Conservation (phyloP, 2,329 filamentous ascomycete species). For the Diplodia mutila region DNA sequence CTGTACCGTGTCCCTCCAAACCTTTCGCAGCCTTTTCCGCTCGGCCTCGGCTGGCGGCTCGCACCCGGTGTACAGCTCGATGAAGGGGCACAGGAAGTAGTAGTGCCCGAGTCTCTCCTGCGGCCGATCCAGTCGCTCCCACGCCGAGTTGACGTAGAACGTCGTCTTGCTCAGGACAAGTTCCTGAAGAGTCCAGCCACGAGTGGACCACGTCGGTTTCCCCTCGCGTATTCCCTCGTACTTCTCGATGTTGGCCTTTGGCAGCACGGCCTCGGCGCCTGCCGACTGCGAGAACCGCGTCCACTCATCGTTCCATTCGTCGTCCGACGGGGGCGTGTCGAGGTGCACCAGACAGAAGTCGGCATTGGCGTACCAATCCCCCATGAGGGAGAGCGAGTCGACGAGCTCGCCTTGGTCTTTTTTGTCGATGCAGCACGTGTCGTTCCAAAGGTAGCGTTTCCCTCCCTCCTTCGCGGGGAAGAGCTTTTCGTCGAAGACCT, state of each 20-base stretch:
- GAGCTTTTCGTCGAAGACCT: not conserved
- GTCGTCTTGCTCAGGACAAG: not conserved
- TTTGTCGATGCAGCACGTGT: not conserved
- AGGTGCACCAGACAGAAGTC: slow-evolving; percentile 4
- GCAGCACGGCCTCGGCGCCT: not conserved
- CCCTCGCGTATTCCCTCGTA: not conserved
- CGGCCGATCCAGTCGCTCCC: not conserved
- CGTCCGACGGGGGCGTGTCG: not conserved
- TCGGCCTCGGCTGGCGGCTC: not conserved
- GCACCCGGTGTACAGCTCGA: not conserved
- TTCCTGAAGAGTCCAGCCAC: slow-evolving; percentile 1
- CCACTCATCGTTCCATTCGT: not conserved
- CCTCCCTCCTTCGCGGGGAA: not conserved
- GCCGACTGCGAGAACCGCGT: not conserved
- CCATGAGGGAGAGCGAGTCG: not conserved
- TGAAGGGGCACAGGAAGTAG: not conserved
- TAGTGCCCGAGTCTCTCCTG: not conserved
- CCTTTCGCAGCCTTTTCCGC: not conserved
- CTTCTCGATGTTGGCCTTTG: not conserved
- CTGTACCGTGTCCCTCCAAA: not conserved
- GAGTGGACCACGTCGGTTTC: not conserved
- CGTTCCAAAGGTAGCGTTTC: not conserved
- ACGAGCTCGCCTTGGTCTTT: not conserved
- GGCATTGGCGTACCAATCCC: not conserved
- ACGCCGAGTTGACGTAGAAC: slow-evolving; percentile 4